Evolutionary conservation across 495 filamentous ascomycete species (phyloP), one percentile per base, ranked within the genome.

Genomic region (Chaetomium cochliodes): DNA sequence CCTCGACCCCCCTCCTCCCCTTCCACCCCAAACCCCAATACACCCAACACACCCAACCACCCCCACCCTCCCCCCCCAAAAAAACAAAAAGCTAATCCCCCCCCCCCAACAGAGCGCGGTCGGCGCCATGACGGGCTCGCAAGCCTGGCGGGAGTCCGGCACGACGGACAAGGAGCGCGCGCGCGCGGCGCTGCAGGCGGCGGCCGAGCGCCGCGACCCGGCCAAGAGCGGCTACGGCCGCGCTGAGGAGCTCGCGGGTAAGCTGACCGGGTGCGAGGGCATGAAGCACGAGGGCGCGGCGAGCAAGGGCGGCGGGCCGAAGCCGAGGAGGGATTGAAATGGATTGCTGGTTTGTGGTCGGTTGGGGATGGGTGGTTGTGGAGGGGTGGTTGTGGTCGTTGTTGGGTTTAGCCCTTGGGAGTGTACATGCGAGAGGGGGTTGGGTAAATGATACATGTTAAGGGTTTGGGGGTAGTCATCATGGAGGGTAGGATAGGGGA

Each of bases 111-210:
- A 80, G 78, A 67, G 67, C 41, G 59, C 75, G n/a, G 75, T 81
- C 52, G 80, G 80, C 28, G 68, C 50, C 64, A 51, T 76, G 20
- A 79, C 73, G 3, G 79, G 79, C 54, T 81, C 79, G 20, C 73
- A 80, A 16, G 70, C 78, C 6, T 82, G 80, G 80, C 74, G 70
- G 15, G 61, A 23, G 9, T 78, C 79, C 11, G 80, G 80, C 62
- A 76, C 78, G 62, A 78, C 81, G 58, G 79, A 76, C 67, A 81
- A 81, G 66, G 74, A 76, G 20, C 75, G 77, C 60, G 80, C 76
- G 37, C 69, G 77, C 16, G 73, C 78, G 7, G 30, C 73, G 3
- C 71, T 82, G 75, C 77, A 79, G 57, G 67, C 72, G 7, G 80
- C 78, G 3, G 68, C 69, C 61, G 74, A 81, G 53, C 63, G 69